These are phyloP conservation scores for Starmerella powellii DNA, from an alignment of 805 yeast genomes.

Conservation along the genomic window DNA sequence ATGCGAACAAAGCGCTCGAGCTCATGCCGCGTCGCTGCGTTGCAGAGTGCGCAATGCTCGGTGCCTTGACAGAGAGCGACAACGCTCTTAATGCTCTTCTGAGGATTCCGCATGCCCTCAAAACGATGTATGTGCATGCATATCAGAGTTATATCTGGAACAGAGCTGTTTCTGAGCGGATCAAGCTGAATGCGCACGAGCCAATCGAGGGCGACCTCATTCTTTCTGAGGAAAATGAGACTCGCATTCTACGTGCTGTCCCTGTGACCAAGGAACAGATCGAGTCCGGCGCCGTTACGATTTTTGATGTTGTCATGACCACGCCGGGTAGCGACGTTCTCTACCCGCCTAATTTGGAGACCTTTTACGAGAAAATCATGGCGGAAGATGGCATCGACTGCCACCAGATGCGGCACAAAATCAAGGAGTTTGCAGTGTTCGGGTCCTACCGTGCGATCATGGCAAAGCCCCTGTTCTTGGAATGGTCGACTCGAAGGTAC, in stretches of 20 bases:
- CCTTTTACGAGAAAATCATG: conserved; percentile 63
- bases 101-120: conserved; percentile 81
- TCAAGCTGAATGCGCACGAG: conserved; percentile 41
- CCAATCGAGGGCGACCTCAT: conserved; percentile 21
- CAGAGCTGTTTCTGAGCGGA: conserved; percentile 62
- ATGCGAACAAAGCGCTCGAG: conserved; percentile 52
- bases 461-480: conserved; percentile 50
- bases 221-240: conserved; percentile 32
- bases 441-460: conserved; percentile 77
- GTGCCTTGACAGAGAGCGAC: conserved; percentile 41
- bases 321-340: conserved; percentile 89
- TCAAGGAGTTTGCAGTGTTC: conserved; percentile 78
- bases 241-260: conserved; percentile 55
- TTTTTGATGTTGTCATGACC: conserved; percentile 84
- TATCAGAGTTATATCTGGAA: conserved; percentile 97
- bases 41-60: conserved; percentile 69
- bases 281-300: conserved; percentile 43
- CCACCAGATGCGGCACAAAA: conserved; percentile 66
- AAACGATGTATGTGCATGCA: conserved; percentile 94
- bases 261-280: conserved; percentile 66
- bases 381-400: conserved; percentile 70
- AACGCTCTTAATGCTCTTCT: conserved; percentile 64
- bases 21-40: conserved; percentile 79
- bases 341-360: conserved; percentile 62
- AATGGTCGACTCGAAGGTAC: conserved; percentile 53